These are phyloP conservation scores for Prunus davidiana DNA, from an alignment of 306 rosid species.

Conservation along the genomic window DNA sequence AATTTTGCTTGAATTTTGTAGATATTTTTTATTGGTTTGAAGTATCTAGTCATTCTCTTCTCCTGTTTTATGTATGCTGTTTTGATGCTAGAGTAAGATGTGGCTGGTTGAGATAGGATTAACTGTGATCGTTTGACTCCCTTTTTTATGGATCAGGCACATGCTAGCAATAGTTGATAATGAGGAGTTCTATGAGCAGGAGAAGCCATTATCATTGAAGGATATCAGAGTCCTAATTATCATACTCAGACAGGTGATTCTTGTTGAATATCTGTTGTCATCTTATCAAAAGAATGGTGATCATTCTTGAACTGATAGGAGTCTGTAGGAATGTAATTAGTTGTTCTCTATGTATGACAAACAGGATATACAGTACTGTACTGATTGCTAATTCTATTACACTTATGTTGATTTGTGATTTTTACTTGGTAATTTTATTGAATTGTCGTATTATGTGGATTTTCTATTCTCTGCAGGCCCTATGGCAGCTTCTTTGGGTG, in stretches of 20 bases:
- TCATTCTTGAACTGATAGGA: neutral
- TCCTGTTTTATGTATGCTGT: conserved; percentile 1
- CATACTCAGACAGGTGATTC: conserved; percentile 82
- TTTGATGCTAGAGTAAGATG: conserved; percentile 11
- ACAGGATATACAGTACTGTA: neutral
- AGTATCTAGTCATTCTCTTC: conserved; percentile 8
- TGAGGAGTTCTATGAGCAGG: conserved; percentile 96
- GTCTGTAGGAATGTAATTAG: neutral
- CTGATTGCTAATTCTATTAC: neutral
- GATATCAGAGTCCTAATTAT: conserved; percentile 79
- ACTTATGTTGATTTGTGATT: neutral
- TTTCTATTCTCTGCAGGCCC: conserved; percentile 62
- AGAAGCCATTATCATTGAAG: conserved; percentile 80
- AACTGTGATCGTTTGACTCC: neutral
- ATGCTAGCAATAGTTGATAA: conserved; percentile 93
- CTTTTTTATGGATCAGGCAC: conserved; percentile 59
- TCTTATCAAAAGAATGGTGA: conserved; percentile 5
- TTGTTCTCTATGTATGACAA: neutral
- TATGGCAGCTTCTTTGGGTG: conserved; percentile 96
- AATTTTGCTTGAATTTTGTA: conserved; percentile 7
- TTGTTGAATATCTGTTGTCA: conserved; percentile 24
- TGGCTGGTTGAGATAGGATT: conserved; percentile 28
- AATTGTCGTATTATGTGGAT: neutral
- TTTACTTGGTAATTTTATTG: neutral
- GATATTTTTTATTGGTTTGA: neutral